Base-by-base conservation (phyloP, 1,284 basidiomycete species). In the Cutaneotrichosporon sp. region DNA sequence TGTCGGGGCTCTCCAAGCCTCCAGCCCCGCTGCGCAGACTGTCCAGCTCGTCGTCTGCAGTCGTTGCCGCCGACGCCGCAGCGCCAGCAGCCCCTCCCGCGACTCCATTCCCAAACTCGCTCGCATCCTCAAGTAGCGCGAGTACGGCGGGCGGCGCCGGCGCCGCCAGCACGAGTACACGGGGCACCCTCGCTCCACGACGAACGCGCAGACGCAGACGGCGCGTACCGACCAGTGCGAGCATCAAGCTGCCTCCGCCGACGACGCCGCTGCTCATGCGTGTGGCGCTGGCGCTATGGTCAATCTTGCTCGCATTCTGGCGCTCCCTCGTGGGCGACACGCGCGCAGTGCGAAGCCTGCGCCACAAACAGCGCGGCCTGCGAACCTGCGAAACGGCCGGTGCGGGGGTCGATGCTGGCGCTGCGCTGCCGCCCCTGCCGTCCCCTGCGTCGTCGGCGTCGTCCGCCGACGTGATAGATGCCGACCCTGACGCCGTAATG, bases 311-410 rank as follows among this genome's bases (percentile, higher is more conserved):
- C 1, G 55, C 66, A 12, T 69, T 73, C 51, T 73, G 72, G 72
- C 49, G 60, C 40, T 61, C 61, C 23, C 56, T 73, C n/a, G 72
- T 73, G 1, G 72, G 69, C 18, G 68, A 73, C 56, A 73, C 69
- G 2, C 55, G 72, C 17, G 69, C 72, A 10, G 67, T 56, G 13
- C 54, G 58, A 33, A 39, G 34, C 8, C 51, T 50, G n/a, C 37
- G 51, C 7, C 51, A 49, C 53, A 50, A 55, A 42, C 48, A 46
- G 39, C 53, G 48, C 40, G 37, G 49, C 34, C 34, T 23, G 22
- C 41, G 30, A 10, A 35, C 43, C 3, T 45, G 43, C 22, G 49
- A 36, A 8, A 15, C 30, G 5, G 33, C 35, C n/a, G n/a, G n/a
- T n/a, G n/a, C n/a, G n/a, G n/a, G 20, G 34, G 30, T 40, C 23